Percentiles rank a stretch among this genome's conserved stretches.
phyloP scores from a whole-genome alignment of 202 grass and related monocot species.

The Miscanthus sacchariflorus region DNA sequence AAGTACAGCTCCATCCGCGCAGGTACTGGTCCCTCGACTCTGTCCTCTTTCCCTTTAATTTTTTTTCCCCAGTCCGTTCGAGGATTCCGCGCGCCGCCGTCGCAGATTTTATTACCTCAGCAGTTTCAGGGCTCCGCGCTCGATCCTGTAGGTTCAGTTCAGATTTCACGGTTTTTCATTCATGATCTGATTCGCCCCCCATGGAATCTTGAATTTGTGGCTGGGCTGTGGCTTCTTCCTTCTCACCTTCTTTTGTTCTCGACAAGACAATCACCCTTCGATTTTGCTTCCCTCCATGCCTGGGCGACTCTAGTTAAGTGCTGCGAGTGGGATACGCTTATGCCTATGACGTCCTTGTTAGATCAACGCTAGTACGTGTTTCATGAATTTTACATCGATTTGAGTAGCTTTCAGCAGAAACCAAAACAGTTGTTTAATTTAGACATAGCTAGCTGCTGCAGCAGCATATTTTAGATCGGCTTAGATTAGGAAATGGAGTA shows the following conservation, averaged over 20 bases:
- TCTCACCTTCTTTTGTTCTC: background rate
- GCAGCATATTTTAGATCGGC: background rate
- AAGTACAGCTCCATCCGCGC: background rate
- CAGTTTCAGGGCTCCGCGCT: background rate
- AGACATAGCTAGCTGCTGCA: background rate
- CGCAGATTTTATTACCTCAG: no score
- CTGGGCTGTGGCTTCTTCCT: background rate
- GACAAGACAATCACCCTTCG: background rate
- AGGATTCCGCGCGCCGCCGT: background rate
- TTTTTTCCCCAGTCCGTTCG: no score
- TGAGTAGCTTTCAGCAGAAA: background rate
- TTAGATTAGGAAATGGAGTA: constrained; percentile 26
- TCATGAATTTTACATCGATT: background rate
- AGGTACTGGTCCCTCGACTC: background rate
- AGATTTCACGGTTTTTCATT: no score
- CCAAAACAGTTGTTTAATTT: background rate
- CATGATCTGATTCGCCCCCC: background rate
- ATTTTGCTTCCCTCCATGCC: background rate
- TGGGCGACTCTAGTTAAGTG: background rate
- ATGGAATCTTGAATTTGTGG: background rate
- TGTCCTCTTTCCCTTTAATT: background rate
- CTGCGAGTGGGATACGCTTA: no score
- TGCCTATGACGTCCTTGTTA: background rate
- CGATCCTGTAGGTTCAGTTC: background rate
- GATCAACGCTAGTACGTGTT: background rate